Base-by-base conservation (phyloP, 768 basidiomycete species). In the Tricholoma hemisulphureum region DNA sequence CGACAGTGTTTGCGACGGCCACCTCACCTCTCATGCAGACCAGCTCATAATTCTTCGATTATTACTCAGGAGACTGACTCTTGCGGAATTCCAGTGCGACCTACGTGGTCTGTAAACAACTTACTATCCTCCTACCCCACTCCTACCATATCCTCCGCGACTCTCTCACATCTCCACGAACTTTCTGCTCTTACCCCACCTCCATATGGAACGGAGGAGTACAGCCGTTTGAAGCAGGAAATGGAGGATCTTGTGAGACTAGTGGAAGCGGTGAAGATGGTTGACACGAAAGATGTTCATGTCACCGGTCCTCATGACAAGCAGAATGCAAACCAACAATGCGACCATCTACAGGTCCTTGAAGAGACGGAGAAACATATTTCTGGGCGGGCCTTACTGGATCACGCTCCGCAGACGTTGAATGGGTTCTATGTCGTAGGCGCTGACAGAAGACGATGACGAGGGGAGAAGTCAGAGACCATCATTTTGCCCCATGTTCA, bases 41-140 rank as follows among this genome's bases (percentile, higher is more conserved):
- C 57, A 45, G 26, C 56, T 29, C 60, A 39, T 51, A 54, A 31
- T 37, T 34, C 50, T 13, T 59, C 57, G 31, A 45, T 23, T 39
- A 56, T 58, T 11, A 53, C 51, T 8, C 61, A 62, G 37, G 65
- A 73, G 51, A 79, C 79, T 2, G 89, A 92, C 63, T 70, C 78
- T 4, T 82, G 74, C 56, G 87, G 85, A 16, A 83, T 93, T 56
- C 91, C 91, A 5, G 57, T 77, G 0, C 70, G 73, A 45, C 86
- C 91, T 20, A 86, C 87, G 0, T 93, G 92, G 92, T 93, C 92
- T 53, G 86, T 94, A 48, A 80, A 86, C 63, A 75, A 86, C 49
- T 80, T 93, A 8, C 72, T 93, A 6, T 87, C 88, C 6, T 91
- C 90, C 4, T 93, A 92, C 66, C 85, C 89, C 2, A 81, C 77